Base-by-base conservation (phyloP, 139 green algal species). In the Chlorella sp. region DNA sequence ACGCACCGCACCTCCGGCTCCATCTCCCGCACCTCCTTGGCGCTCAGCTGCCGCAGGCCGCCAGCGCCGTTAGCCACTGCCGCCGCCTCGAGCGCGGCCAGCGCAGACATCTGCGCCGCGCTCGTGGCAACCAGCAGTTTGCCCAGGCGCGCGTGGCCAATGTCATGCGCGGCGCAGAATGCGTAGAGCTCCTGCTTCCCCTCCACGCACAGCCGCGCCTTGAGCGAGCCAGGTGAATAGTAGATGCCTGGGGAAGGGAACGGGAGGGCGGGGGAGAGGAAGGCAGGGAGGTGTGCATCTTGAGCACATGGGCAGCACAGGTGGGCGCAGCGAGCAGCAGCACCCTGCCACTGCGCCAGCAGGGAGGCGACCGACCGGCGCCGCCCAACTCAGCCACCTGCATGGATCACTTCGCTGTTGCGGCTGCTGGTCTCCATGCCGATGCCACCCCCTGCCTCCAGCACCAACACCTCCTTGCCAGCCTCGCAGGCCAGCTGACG, bases 51-150 rank as follows among this genome's bases (percentile, higher is more conserved):
- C 61, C 80, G 38, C 61, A 97, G 79, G 74, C 95, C 90, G 15
- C 63, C 27, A 61, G 95, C 92, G 25, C 92, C 93, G 63, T 91
- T 93, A 23, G 63, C 46, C n/a, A 45, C 68, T 19, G 36, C 59
- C 48, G 21, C 25, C 12, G n/a, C 59, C 17, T 33, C 25, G 35
- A 80, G 45, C 15, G 79, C 42, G 55, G 79, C 40, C 68, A 81
- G 45, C 36, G 36, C 38, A 14, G 14, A 19, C 23, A 87, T 5
- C 74, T 87, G 76, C 14, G 64, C 42, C n/a, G 82, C 51, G 35
- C 73, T 41, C 4, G 75, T 86, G 5, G 92, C 92, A 12, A 97
- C 93, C 25, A 97, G 72, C 14, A 97, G 82, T 77, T 97, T 97
- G 64, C 88, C 89, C 2, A 90, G 55, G 3, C 71, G 72, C 43